These are phyloP conservation scores for Clavispora asparagi DNA, from an alignment of 805 yeast species.

Conservation along the genomic window DNA sequence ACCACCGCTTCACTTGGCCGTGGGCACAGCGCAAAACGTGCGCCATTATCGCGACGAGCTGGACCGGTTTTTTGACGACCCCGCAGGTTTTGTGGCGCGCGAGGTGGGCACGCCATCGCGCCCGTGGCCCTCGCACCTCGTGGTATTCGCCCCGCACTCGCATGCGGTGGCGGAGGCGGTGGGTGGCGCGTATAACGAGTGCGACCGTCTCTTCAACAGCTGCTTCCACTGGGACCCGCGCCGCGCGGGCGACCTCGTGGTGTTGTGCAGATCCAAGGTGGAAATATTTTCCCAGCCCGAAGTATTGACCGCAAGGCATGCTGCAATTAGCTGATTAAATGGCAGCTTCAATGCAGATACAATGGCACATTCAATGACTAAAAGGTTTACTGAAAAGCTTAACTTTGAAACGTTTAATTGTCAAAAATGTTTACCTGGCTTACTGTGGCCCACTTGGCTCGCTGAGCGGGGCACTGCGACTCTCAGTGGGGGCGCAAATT, in stretches of 20 bases:
- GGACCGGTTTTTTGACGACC: constrained; percentile 72
- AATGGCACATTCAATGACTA: too few species aligned
- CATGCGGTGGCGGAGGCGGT: constrained; percentile 35
- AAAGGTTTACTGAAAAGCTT: too few species aligned
- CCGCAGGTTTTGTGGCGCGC: constrained; percentile 47
- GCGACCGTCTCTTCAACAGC: constrained; percentile 66
- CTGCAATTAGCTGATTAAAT: too few species aligned
- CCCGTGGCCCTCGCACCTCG: constrained; percentile 68
- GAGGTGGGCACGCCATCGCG: constrained; percentile 41
- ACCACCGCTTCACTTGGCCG: constrained; percentile 61
- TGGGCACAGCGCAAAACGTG: constrained; percentile 22
- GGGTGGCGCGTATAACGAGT: constrained; percentile 38
- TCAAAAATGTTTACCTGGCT: too few species aligned
- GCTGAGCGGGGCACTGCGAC: too few species aligned
- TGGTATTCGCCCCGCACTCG: constrained; percentile 65
- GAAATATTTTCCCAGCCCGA: background rate
- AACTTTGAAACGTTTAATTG: too few species aligned
- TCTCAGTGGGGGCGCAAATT: too few species aligned
- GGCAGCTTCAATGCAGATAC: too few species aligned
- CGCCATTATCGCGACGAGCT: constrained; percentile 74
- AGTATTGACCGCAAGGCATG: too few species aligned
- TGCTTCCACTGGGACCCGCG: constrained; percentile 83
- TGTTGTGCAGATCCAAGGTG: constrained; percentile 36
- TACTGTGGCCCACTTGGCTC: too few species aligned
- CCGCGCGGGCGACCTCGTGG: constrained; percentile 71